Evolutionary conservation across 2,329 filamentous ascomycete species (phyloP).

Genomic region (Arthrobotrys megalospora): DNA sequence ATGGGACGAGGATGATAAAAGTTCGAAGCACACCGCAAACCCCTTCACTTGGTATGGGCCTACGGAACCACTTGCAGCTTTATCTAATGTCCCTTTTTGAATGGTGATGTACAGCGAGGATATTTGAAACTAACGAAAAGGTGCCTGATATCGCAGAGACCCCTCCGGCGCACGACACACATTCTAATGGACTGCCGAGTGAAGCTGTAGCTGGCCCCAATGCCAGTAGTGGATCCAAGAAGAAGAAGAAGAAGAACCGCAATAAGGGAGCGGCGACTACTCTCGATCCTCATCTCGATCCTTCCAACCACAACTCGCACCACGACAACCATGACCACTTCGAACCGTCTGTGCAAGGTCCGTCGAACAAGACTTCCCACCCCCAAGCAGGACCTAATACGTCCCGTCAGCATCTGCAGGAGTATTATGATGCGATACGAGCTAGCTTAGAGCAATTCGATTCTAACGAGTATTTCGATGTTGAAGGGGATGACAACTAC

Average conservation of each 20-base stretch:
- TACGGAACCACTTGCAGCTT: conserved; percentile 15
- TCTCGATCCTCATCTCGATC: conserved; percentile 56
- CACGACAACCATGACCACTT: conserved; percentile 57
- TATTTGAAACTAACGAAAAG: conserved; percentile 31
- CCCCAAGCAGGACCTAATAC: conserved; percentile 61
- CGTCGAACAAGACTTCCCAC: conserved; percentile 60
- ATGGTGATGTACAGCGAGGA: not conserved
- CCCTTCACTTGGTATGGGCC: conserved; percentile 55
- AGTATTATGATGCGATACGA: conserved; percentile 62
- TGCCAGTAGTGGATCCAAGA: conserved; percentile 44
- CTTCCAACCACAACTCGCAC: conserved; percentile 42
- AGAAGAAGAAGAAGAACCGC: conserved; percentile 62
- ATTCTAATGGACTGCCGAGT: conserved; percentile 54
- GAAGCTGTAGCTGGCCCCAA: conserved; percentile 45
- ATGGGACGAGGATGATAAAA: conserved; percentile 65
- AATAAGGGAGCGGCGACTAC: conserved; percentile 55
- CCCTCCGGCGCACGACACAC: conserved; percentile 56
- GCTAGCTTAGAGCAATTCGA: conserved; percentile 61
- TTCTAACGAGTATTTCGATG: conserved; percentile 61
- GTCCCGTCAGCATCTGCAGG: conserved; percentile 61
- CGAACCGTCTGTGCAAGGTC: conserved; percentile 61
- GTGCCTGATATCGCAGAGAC: conserved; percentile 34
- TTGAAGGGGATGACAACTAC: conserved; percentile 60
- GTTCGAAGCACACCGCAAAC: conserved; percentile 62
- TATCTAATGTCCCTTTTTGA: not conserved